These are phyloP conservation scores for Termitomyces sp. DNA, from an alignment of 768 basidiomycete genomes.

Conservation along the genomic window DNA sequence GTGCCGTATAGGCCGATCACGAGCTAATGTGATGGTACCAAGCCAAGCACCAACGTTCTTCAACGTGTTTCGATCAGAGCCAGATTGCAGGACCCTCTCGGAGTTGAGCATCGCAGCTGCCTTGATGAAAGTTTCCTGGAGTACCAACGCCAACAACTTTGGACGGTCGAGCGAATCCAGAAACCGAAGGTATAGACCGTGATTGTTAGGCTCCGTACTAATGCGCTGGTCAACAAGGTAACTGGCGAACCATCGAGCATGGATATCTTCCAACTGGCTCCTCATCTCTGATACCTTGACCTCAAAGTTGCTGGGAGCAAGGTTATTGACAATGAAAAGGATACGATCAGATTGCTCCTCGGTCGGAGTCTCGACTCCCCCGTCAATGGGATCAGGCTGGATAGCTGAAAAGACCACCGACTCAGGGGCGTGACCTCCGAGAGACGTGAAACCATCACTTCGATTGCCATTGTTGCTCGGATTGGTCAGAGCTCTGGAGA, in stretches of 20 bases:
- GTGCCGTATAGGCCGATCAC: slow-evolving; percentile 88
- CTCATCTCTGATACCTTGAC: slow-evolving; percentile 83
- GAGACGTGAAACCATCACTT: slow-evolving; percentile 27
- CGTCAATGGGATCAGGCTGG: slow-evolving; percentile 61
- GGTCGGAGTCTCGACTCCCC: slow-evolving; percentile 61
- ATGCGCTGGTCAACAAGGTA: slow-evolving; percentile 96
- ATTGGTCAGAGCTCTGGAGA: slow-evolving; percentile 65
- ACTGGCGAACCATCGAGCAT: slow-evolving; percentile 95
- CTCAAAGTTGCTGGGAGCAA: slow-evolving; percentile 92
- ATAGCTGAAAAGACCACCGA: slow-evolving; percentile 69
- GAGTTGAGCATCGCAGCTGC: slow-evolving; percentile 84
- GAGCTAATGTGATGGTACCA: slow-evolving; percentile 87
- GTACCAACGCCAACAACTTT: slow-evolving; percentile 63
- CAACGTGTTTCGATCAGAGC: slow-evolving; percentile 77
- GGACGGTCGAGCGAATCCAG: slow-evolving; percentile 76
- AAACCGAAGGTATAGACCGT: slow-evolving; percentile 90
- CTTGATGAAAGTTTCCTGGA: slow-evolving; percentile 94
- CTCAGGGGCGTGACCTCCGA: slow-evolving; percentile 27
- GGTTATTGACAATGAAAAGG: slow-evolving; percentile 96
- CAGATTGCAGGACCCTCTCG: slow-evolving; percentile 82
- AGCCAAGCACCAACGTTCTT: slow-evolving; percentile 97
- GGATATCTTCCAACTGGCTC: slow-evolving; percentile 73
- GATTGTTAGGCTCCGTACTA: slow-evolving; percentile 95
- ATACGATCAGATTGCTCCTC: slow-evolving; percentile 91
- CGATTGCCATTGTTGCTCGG: slow-evolving; percentile 41